A percentile compares a stretch with the other conserved stretches of the same genome.
Evolutionary conservation across 2,329 filamentous ascomycete genomes (phyloP).

Genomic region (Passalora sequoiae): DNA sequence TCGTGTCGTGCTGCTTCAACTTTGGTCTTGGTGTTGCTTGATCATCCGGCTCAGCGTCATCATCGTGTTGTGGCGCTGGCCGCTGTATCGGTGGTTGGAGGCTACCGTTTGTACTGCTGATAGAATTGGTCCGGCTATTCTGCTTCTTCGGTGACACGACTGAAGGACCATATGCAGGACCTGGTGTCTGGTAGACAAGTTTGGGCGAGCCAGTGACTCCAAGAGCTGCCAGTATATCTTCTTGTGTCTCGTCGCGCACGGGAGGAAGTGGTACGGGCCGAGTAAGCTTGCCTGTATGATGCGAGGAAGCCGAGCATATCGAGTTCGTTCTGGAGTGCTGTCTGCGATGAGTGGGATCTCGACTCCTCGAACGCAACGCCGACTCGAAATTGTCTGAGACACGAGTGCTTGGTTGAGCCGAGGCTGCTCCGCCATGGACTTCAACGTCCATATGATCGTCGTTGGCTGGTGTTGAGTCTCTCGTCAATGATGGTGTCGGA

Average conservation of each 20-base stretch:
- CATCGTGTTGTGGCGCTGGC: conserved; percentile 2
- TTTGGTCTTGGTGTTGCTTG: conserved; percentile 19
- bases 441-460: conserved; percentile 4
- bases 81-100: not conserved
- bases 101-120: conserved; percentile 8
- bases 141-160: conserved; percentile 9
- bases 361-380: conserved; percentile 7
- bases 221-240: conserved; percentile 34
- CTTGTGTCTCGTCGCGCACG: conserved; percentile 29
- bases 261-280: conserved; percentile 25
- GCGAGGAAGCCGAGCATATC: conserved; percentile 18
- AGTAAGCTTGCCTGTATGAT: conserved; percentile 18
- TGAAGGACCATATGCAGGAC: conserved; percentile 33
- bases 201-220: conserved; percentile 37
- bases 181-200: conserved; percentile 35
- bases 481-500: conserved; percentile 16
- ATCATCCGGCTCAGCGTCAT: conserved; percentile 18
- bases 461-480: conserved; percentile 16
- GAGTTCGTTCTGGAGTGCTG: conserved; percentile 27
- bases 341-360: conserved; percentile 6
- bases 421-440: conserved; percentile 11
- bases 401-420: conserved; percentile 4
- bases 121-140: conserved; percentile 16
- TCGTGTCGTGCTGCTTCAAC: conserved; percentile 5
- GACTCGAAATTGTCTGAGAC: conserved; percentile 12